Conservation (phyloP, 2,329 filamentous ascomycete genomes). For the Fusarium camptoceras region DNA sequence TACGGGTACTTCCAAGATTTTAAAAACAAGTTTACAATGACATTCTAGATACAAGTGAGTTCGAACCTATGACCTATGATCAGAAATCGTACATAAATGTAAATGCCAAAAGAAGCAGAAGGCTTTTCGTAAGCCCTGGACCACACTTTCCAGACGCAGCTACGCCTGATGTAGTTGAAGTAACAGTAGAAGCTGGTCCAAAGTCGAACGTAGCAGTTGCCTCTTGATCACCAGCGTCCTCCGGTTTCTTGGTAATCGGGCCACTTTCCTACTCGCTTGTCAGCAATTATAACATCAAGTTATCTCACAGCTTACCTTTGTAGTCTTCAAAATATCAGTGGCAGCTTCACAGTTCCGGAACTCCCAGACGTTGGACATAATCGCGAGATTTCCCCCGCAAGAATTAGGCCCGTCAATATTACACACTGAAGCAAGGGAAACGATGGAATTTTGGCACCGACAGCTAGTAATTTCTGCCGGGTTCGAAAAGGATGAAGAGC, state of each 20-base stretch:
- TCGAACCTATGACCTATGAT: no score
- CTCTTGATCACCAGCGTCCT: background rate
- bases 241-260: background rate
- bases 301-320: background rate
- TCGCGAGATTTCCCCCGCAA: background rate
- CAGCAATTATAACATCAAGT: background rate
- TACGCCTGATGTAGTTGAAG: background rate
- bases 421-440: background rate
- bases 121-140: background rate
- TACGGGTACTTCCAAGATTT: no score
- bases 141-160: background rate
- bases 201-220: background rate
- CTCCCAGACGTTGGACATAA: background rate
- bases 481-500: background rate
- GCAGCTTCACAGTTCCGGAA: background rate
- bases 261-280: background rate
- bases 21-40: no score
- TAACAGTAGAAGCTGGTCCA: background rate
- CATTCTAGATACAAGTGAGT: no score
- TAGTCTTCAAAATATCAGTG: background rate
- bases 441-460: background rate
- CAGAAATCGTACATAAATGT: no score
- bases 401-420: background rate
- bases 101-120: no score
- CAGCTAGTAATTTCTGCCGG: background rate